phyloP scores from a whole-genome alignment of 2,329 filamentous ascomycete species.

The Calonectria hongkongensis region DNA sequence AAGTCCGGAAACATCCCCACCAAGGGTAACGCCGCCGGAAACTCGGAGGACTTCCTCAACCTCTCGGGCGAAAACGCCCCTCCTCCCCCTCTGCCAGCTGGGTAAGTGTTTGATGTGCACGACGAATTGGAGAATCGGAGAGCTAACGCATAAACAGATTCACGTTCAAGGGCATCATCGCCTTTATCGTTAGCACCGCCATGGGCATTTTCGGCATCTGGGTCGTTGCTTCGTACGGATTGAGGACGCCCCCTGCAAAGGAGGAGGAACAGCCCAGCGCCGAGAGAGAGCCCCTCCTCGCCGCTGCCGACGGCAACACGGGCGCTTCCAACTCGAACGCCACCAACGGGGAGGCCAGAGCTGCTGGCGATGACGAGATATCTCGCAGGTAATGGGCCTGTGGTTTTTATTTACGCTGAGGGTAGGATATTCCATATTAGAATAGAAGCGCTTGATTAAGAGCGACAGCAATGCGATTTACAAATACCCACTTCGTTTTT shows the following conservation, averaged over 20 bases:
- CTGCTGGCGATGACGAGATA: not conserved
- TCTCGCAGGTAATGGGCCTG: constrained; percentile 18
- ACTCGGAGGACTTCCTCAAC: constrained; percentile 78
- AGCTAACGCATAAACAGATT: constrained; percentile 66
- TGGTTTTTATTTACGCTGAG: not conserved
- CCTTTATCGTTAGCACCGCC: constrained; percentile 82
- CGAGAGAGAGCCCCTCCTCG: constrained; percentile 52
- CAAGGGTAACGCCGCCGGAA: constrained; percentile 84
- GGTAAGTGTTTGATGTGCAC: constrained; percentile 64
- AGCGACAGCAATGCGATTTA: constrained; percentile 25
- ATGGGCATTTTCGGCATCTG: constrained; percentile 81
- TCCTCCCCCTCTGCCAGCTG: constrained; percentile 75
- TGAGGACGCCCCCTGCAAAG: constrained; percentile 40
- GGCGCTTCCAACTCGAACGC: constrained; percentile 11
- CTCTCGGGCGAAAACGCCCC: constrained; percentile 76
- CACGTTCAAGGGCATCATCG: constrained; percentile 81
- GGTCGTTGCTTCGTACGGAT: constrained; percentile 80
- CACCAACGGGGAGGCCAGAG: not conserved
- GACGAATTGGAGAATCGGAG: not conserved
- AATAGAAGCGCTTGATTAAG: constrained; percentile 23
- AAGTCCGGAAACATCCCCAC: constrained; percentile 68
- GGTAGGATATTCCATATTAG: not conserved
- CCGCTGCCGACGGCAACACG: constrained; percentile 28
- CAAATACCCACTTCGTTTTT: constrained; percentile 16
- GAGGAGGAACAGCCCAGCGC: constrained; percentile 43